These are phyloP conservation scores for Lecanicillium sp. DNA, from an alignment of 2,329 filamentous ascomycete species.

Conservation along the genomic window DNA sequence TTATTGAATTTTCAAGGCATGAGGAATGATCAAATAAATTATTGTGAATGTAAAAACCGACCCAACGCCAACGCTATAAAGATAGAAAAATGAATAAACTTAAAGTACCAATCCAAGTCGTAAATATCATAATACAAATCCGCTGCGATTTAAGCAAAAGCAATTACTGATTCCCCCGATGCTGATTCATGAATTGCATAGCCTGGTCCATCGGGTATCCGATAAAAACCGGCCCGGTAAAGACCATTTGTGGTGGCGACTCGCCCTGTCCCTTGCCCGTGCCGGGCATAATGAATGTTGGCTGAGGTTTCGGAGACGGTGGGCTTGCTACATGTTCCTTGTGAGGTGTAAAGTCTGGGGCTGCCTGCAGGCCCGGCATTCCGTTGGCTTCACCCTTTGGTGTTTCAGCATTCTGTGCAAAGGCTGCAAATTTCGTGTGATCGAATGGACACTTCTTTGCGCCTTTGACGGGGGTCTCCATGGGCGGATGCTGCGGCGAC, in stretches of 20 bases:
- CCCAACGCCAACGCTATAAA: constrained; percentile 22
- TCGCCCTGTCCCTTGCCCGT: constrained; percentile 21
- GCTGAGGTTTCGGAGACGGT: constrained; percentile 24
- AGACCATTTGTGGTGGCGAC: constrained; percentile 64
- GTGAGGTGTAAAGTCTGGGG: constrained; percentile 15
- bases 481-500: constrained; percentile 20
- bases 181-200: constrained; percentile 62
- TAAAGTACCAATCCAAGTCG: constrained; percentile 7
- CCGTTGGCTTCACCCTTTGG: constrained; percentile 11
- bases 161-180: constrained; percentile 24
- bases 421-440: constrained; percentile 34
- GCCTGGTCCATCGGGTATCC: constrained; percentile 82
- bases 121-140: constrained; percentile 1
- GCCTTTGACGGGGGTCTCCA: constrained; percentile 16
- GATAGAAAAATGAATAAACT: constrained; percentile 8
- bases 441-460: constrained; percentile 52
- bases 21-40: no score
- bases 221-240: constrained; percentile 90
- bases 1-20: no score
- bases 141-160: neutral
- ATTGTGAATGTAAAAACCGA: constrained; percentile 1
- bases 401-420: constrained; percentile 18
- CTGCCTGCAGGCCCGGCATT: constrained; percentile 9
- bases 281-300: constrained; percentile 44
- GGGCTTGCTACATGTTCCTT: constrained; percentile 10